Evolutionary conservation across 495 filamentous ascomycete species (phyloP).

Genomic region (Xylaria flabelliformis): DNA sequence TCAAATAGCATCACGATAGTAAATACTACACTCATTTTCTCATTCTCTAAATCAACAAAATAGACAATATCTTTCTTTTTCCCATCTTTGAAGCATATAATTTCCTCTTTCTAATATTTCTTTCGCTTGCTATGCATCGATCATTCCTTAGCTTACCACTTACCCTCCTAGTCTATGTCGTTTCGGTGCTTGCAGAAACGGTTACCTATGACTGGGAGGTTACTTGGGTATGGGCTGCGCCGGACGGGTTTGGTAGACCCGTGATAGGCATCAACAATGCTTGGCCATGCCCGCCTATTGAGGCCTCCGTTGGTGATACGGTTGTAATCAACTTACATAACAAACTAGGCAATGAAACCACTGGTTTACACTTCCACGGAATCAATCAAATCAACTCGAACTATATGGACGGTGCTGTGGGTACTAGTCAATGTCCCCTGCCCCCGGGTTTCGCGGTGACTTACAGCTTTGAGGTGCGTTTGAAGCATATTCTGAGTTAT

Average conservation of each 20-base stretch:
- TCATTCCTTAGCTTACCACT: background rate
- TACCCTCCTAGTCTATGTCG: constrained; percentile 32
- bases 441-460: constrained; percentile 65
- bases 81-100: background rate
- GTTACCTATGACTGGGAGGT: constrained; percentile 65
- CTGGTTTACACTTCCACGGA: constrained; percentile 81
- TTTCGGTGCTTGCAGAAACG: constrained; percentile 38
- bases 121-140: background rate
- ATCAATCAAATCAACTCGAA: constrained; percentile 73
- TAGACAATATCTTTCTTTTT: background rate
- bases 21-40: background rate
- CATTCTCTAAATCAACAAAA: background rate
- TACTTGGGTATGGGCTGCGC: constrained; percentile 72
- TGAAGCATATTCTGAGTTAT: constrained; percentile 29
- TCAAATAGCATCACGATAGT: background rate
- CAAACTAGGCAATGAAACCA: constrained; percentile 73
- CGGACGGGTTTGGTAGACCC: constrained; percentile 69
- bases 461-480: constrained; percentile 70
- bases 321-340: constrained; percentile 75
- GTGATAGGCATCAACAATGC: constrained; percentile 79
- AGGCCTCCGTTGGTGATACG: constrained; percentile 73
- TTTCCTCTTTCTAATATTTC: background rate
- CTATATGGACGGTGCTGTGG: constrained; percentile 76
- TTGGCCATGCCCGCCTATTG: constrained; percentile 74
- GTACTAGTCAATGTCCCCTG: constrained; percentile 73